Base-by-base conservation (phyloP, 306 rosid genomes). In the Amphicarpaea edgeworthii region DNA sequence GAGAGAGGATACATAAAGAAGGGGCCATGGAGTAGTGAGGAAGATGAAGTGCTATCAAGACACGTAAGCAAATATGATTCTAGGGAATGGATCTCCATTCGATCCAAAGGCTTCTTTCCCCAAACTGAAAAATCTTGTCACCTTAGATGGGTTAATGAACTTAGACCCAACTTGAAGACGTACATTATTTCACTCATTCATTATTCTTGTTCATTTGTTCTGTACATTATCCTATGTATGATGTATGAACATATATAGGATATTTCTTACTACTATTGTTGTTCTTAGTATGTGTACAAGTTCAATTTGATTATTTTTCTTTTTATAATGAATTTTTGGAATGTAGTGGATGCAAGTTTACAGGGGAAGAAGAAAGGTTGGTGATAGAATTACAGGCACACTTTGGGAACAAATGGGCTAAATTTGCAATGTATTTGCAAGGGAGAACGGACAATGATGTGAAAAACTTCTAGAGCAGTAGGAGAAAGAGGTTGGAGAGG, bases 381-480 rank as follows among this genome's bases (percentile, higher is more conserved):
- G 91, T 85, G 72, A 80, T 90, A 60, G 91, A 90, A 24, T 73
- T 90, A 16, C 96, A 90, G 60, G 85, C 77, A 12, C 67, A 85
- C 28, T 77, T 83, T 40, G 96, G 96, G 71, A 90, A 90, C 87
- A 90, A 82, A 54, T 90, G 96, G 90, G 88, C 91, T 0, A 85
- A 87, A 73, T 85, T 90, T 2, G 90, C 96, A 0, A 76, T 87
- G 0, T 82, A 83, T 81, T 79, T 90, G 80, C 68, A 50, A 6
- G 96, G 90, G 12, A 83, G 96, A 77, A 90, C 96, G 0, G 91
- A 86, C 21, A 85, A 90, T 24, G 87, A 88, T 80, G 96, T 90
- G 38, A 90, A 88, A 68, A 90, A 88, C 51, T 88, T 86, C 53
- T 88, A 91, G 96, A 88, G 93, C 49, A 86, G 85, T 2, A 81